phyloP scores from a whole-genome alignment of 345 rosid species.

The Rhodamnia rubescens region DNA sequence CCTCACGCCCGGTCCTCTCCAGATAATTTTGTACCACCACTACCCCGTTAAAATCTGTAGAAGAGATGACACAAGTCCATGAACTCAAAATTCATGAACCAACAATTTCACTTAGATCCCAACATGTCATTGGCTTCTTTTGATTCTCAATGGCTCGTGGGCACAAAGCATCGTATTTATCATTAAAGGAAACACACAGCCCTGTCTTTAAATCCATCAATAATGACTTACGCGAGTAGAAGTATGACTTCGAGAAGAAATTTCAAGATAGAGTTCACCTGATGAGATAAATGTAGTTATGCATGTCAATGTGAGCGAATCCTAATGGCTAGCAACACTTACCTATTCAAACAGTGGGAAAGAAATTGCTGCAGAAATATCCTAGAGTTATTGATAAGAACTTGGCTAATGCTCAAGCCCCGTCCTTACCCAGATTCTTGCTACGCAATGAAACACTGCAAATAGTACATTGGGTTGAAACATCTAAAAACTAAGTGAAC shows the following conservation, averaged over 20 bases:
- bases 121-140: neutral
- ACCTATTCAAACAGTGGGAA: neutral
- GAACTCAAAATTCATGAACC: neutral
- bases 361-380: neutral
- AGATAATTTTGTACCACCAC: slow-evolving; percentile 84
- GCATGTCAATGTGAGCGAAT: neutral
- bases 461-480: neutral
- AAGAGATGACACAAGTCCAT: slow-evolving; percentile 2
- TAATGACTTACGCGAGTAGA: neutral
- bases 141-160: neutral
- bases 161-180: neutral
- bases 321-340: neutral
- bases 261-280: neutral
- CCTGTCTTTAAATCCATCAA: neutral
- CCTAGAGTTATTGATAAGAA: neutral
- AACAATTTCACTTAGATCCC: neutral
- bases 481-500: neutral
- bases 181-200: neutral
- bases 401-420: neutral
- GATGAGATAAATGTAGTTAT: neutral
- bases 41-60: slow-evolving; percentile 86
- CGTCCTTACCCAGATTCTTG: neutral
- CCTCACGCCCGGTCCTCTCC: slow-evolving; percentile 66
- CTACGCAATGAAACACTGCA: neutral
- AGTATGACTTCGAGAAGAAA: neutral